Conservation (phyloP, 2,329 filamentous ascomycete genomes). For the Tolypocladium sp. region DNA sequence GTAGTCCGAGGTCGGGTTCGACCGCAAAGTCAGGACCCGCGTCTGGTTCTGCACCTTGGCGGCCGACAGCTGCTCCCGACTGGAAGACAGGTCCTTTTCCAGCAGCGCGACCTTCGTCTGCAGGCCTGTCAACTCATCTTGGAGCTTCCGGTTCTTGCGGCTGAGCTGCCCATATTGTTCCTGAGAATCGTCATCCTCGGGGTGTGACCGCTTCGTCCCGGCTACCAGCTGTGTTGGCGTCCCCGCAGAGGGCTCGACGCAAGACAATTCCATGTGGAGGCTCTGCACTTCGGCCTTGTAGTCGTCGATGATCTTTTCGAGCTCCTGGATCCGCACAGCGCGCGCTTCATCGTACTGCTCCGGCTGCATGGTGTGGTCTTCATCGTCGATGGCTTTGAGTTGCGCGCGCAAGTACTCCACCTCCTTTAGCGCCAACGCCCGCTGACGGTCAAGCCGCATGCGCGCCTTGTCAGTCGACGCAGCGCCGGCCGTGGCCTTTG, state of each 20-base stretch:
- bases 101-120: slow-evolving; percentile 64
- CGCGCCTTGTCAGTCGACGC: slow-evolving; percentile 56
- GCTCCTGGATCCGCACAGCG: slow-evolving; percentile 62
- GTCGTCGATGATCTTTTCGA: slow-evolving; percentile 78
- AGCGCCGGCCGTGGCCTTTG: slow-evolving; percentile 42
- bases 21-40: slow-evolving; percentile 74
- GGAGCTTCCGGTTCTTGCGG: slow-evolving; percentile 81
- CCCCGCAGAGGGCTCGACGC: slow-evolving; percentile 39
- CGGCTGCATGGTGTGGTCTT: slow-evolving; percentile 79
- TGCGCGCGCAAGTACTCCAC: slow-evolving; percentile 91
- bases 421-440: slow-evolving; percentile 78
- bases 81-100: slow-evolving; percentile 65
- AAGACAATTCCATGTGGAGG: slow-evolving; percentile 65
- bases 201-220: slow-evolving; percentile 56
- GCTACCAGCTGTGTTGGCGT: slow-evolving; percentile 28
- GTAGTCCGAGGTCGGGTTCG: slow-evolving; percentile 83
- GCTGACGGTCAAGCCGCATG: slow-evolving; percentile 75
- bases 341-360: slow-evolving; percentile 72
- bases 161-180: slow-evolving; percentile 73
- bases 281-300: slow-evolving; percentile 75
- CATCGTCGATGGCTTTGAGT: slow-evolving; percentile 76
- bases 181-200: slow-evolving; percentile 51
- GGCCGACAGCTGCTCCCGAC: slow-evolving; percentile 61
- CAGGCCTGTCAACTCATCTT: slow-evolving; percentile 63
- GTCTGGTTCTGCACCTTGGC: slow-evolving; percentile 62